Evolutionary conservation across 1,284 basidiomycete genomes (phyloP).

Genomic region (Tilletia setariae): DNA sequence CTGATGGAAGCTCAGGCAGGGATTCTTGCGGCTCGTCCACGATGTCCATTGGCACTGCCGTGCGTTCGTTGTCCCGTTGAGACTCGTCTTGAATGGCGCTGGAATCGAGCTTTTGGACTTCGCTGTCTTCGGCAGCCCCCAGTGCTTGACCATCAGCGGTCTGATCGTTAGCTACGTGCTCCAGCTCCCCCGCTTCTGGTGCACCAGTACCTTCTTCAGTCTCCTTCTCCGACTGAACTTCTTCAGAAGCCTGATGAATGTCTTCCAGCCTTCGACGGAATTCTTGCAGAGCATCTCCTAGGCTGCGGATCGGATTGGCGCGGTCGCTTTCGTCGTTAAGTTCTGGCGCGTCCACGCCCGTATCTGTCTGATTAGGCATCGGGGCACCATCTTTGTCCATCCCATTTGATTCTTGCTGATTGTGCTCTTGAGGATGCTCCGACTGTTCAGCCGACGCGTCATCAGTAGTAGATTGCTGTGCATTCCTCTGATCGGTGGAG

Average conservation of each 20-base stretch:
- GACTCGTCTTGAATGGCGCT: conserved; percentile 30
- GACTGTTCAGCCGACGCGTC: conserved; percentile 16
- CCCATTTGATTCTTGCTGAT: conserved; percentile 28
- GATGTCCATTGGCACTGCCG: too few relatives aligned
- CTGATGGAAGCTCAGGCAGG: neutral
- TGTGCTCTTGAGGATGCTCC: conserved; percentile 22
- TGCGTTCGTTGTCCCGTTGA: neutral
- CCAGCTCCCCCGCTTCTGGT: conserved; percentile 60
- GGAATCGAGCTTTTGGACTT: conserved; percentile 66
- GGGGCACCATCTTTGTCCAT: conserved; percentile 15
- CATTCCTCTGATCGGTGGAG: conserved; percentile 1
- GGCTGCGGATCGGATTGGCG: conserved; percentile 69
- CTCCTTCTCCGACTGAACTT: conserved; percentile 54
- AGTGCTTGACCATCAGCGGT: conserved; percentile 82
- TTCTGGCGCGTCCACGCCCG: conserved; percentile 18
- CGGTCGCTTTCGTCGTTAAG: conserved; percentile 21
- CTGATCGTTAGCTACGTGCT: conserved; percentile 72
- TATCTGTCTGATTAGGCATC: conserved; percentile 19
- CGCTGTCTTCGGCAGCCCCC: conserved; percentile 69
- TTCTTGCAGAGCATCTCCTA: conserved; percentile 81
- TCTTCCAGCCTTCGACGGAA: conserved; percentile 80
- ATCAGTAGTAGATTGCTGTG: conserved; percentile 14
- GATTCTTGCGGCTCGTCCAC: conserved; percentile 1
- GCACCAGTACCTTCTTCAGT: conserved; percentile 58
- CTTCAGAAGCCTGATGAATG: conserved; percentile 65